A percentile compares a stretch with the other conserved stretches of the same genome.
phyloP scores from a whole-genome alignment of 2,329 filamentous ascomycete species.

The Aureobasidium sp. region DNA sequence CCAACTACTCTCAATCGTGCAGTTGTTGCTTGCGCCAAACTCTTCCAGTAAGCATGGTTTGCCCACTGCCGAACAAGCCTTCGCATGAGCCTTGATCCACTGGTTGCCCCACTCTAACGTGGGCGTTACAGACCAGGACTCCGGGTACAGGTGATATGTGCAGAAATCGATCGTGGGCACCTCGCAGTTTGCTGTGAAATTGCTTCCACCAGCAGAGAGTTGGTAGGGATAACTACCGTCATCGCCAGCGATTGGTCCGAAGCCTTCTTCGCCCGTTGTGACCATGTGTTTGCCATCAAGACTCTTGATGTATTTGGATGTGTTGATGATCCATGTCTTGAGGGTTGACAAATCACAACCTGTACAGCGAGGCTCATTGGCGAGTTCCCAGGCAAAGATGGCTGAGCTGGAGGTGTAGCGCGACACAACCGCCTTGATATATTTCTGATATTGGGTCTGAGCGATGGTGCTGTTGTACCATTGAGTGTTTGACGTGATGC shows the following conservation, averaged over 20 bases:
- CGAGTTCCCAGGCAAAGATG: conserved; percentile 62
- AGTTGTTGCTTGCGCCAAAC: conserved; percentile 19
- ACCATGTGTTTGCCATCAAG: conserved; percentile 57
- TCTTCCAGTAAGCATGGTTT: conserved; percentile 24
- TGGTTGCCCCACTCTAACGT: conserved; percentile 18
- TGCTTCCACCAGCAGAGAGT: conserved; percentile 17
- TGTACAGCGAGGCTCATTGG: conserved; percentile 59
- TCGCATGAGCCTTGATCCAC: conserved; percentile 22
- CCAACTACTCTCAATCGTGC: conserved; percentile 19
- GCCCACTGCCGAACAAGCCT: conserved; percentile 17
- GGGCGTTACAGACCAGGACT: conserved; percentile 13
- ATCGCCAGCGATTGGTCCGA: conserved; percentile 12
- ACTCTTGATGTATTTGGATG: conserved; percentile 56
- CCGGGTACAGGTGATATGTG: conserved; percentile 22
- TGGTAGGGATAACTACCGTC: conserved; percentile 30
- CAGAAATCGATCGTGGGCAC: conserved; percentile 21
- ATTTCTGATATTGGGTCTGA: conserved; percentile 52
- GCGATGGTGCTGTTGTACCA: conserved; percentile 51
- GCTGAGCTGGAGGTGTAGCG: conserved; percentile 53
- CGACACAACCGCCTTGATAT: conserved; percentile 53
- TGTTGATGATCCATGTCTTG: conserved; percentile 52
- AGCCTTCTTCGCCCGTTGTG: conserved; percentile 58
- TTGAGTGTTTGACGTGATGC: conserved; percentile 40
- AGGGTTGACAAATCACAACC: conserved; percentile 53
- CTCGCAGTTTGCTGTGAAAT: conserved; percentile 20